These are phyloP conservation scores for Yamagishiella unicocca DNA, from an alignment of 139 green algal species.

Conservation along the genomic window DNA sequence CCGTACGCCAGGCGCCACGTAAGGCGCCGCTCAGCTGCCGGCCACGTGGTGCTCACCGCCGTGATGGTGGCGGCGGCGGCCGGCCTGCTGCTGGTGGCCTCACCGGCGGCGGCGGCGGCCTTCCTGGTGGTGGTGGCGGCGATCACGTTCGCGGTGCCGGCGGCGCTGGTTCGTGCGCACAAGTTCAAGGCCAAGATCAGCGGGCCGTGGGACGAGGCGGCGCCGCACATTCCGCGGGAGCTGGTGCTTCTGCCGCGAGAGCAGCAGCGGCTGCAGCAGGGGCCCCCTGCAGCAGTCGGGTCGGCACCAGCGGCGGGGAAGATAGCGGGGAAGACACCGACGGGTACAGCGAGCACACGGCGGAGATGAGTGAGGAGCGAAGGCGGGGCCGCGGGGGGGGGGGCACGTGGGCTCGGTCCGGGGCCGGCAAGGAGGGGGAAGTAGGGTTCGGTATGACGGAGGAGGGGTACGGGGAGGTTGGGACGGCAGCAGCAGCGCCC, in stretches of 20 bases:
- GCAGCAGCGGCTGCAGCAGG: background rate
- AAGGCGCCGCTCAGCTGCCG: constrained; percentile 20
- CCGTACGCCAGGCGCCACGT: constrained; percentile 83
- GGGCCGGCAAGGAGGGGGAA: too few species aligned
- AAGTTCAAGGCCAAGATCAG: constrained; percentile 95
- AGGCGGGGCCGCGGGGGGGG: too few species aligned
- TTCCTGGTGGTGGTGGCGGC: constrained; percentile 48
- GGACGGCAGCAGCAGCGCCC: too few species aligned
- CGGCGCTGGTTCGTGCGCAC: constrained; percentile 87
- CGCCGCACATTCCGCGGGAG: constrained; percentile 67
- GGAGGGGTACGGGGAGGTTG: too few species aligned
- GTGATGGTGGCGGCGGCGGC: constrained; percentile 50
- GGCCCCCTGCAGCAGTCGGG: too few species aligned
- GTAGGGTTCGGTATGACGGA: too few species aligned
- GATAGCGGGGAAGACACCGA: too few species aligned
- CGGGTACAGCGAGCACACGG: too few species aligned
- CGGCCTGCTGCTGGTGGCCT: constrained; percentile 53
- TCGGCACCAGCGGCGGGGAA: background rate
- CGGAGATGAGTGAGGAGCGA: too few species aligned
- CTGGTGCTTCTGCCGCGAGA: constrained; percentile 24
- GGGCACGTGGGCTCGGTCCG: too few species aligned
- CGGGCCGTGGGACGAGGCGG: constrained; percentile 90
- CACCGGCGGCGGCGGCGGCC: constrained; percentile 50
- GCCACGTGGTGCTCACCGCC: constrained; percentile 61
- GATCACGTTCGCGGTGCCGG: constrained; percentile 79